Evolutionary conservation across 2,329 filamentous ascomycete species (phyloP), one percentile per base, ranked within the genome.

Genomic region (Aspergillus terreus): DNA sequence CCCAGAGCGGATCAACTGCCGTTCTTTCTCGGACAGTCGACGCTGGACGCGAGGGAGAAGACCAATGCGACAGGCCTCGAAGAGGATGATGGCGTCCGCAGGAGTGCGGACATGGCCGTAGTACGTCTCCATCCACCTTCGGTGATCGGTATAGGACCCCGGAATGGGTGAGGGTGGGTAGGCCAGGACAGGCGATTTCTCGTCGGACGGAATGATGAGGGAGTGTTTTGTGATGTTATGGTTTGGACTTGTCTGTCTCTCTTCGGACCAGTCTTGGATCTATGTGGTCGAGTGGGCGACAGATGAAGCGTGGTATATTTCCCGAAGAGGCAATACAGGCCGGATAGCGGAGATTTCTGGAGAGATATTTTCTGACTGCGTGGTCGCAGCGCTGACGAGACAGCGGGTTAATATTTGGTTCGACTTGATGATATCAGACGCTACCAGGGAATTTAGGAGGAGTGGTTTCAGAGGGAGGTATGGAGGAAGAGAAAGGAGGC

Each of bases 61-160:
- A 49, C 94, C 94, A 43, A 96, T 79, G 58, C 92, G 83, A 72
- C 92, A 99, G 54, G 94, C 94, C 74, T 97, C 94, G 68, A 99
- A 97, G n/a, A 99, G 81, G 68, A 96, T 92, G 76, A 99, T 96
- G 62, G 94, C 94, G 74, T 99, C 94, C 65, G 85, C 87, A 36
- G 94, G 92, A n/a, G 92, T 95, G 74, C 92, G 89, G 67, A 99
- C 92, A 70, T 90, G 88, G 56, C 94, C 94, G 76, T 92, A 83
- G 69, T 97, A 99, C 44, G 94, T 99, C 77, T 99, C 94, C 92
- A 97, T 97, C 62, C 62, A 63, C 58, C 50, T 59, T 59, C 55
- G 58, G 46, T 53, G 58, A 55, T 60, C 51, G 56, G 56, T 56
- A 41, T 55, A 61, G 48, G 48, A 46, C 41, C 53, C 53, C 49